These are phyloP conservation scores for Polymyxa betae DNA, from an alignment of 208 protist genomes.

Conservation along the genomic window DNA sequence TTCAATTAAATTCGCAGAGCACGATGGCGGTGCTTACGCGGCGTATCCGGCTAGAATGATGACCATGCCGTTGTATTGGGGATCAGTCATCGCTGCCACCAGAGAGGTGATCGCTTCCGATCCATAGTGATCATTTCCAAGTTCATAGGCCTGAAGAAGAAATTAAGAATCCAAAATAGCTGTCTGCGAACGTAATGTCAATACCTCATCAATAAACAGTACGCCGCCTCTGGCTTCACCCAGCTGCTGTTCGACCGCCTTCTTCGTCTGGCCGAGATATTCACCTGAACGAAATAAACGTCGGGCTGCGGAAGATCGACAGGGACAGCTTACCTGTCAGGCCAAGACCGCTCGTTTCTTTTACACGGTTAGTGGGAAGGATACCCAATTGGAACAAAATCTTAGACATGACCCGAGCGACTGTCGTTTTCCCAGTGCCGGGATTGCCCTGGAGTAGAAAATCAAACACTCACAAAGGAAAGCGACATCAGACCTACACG, in stretches of 20 bases:
- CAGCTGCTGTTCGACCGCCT: slow-evolving; percentile 48
- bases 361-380: slow-evolving; percentile 45
- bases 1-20: background rate
- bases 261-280: slow-evolving; percentile 57
- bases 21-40: background rate
- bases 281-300: slow-evolving; percentile 25
- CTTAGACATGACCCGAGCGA: slow-evolving; percentile 54
- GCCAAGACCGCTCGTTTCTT: slow-evolving; percentile 38
- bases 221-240: slow-evolving; percentile 61
- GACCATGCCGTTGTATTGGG: slow-evolving; percentile 14
- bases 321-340: slow-evolving; percentile 49
- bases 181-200: background rate
- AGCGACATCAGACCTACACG: background rate
- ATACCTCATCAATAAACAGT: slow-evolving; percentile 74
- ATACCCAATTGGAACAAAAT: slow-evolving; percentile 61
- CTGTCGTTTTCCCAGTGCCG: slow-evolving; percentile 70
- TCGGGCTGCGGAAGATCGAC: background rate
- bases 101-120: background rate
- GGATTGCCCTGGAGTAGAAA: slow-evolving; percentile 14
- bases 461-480: background rate
- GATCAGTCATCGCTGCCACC: slow-evolving; percentile 40
- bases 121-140: background rate
- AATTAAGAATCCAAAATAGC: background rate
- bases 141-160: slow-evolving; percentile 5
- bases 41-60: slow-evolving; percentile 57